phyloP scores from a whole-genome alignment of 805 yeast species.

The Suhomyces sp. region DNA sequence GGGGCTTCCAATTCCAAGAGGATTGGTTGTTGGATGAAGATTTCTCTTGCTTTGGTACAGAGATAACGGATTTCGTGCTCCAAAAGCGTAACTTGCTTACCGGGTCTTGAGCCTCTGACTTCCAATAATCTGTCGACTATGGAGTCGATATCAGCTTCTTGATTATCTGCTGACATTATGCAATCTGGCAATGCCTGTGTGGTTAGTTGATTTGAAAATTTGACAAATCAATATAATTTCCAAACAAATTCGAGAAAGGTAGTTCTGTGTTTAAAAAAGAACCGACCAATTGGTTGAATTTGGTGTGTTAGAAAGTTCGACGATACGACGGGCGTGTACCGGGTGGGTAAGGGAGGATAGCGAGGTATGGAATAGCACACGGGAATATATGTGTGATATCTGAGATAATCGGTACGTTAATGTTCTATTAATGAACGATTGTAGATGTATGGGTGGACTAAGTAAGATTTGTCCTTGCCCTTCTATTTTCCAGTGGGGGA shows the following conservation, averaged over 20 bases:
- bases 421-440: not conserved
- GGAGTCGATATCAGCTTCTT: constrained; percentile 93
- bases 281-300: not conserved
- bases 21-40: constrained; percentile 96
- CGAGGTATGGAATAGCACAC: not conserved
- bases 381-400: not conserved
- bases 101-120: constrained; percentile 98
- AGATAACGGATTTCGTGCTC: constrained; percentile 93
- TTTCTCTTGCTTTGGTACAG: constrained; percentile 97
- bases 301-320: not conserved
- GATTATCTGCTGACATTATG: constrained; percentile 33
- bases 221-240: not conserved
- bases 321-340: not conserved
- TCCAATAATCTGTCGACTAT: constrained; percentile 94
- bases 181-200: constrained; percentile 7
- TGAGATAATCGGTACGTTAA: not conserved
- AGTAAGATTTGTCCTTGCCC: not conserved
- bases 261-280: too few species aligned
- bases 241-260: not conserved
- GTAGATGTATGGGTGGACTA: not conserved
- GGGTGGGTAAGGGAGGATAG: not conserved
- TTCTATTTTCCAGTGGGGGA: constrained; percentile 1
- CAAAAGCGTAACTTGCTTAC: constrained; percentile 89
- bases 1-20: constrained; percentile 95
- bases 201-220: not conserved